phyloP scores from a whole-genome alignment of 306 rosid genomes.

The Dalbergia cultrata region DNA sequence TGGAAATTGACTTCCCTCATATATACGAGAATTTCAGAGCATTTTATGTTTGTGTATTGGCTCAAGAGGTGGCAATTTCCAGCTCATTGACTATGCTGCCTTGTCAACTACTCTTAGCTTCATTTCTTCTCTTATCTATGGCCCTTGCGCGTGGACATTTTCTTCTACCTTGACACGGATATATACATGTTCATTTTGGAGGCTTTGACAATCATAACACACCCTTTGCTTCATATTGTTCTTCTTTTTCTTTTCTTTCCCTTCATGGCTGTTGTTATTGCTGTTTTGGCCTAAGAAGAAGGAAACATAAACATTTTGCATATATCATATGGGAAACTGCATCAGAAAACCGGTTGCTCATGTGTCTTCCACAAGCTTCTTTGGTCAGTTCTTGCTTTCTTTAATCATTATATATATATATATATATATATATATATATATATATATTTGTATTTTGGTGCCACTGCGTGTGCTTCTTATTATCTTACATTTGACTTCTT shows the following conservation, averaged over 20 bases:
- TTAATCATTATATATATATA: no score
- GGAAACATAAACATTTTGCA: background rate
- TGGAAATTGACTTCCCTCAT: no score
- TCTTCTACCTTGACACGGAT: constrained; percentile 9
- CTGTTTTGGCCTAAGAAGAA: constrained; percentile 15
- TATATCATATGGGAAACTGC: constrained; percentile 66
- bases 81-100: constrained; percentile 45
- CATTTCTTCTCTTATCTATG: background rate
- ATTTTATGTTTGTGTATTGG: background rate
- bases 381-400: constrained; percentile 46
- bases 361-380: constrained; percentile 68
- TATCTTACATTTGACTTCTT: background rate
- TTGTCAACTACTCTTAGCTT: background rate
- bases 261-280: background rate
- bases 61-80: constrained; percentile 20
- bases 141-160: constrained; percentile 13
- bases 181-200: background rate
- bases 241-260: background rate
- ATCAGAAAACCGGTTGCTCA: constrained; percentile 71
- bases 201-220: background rate
- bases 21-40: no score
- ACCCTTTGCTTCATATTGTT: constrained; percentile 14
- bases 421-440: no score
- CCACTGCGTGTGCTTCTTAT: background rate
- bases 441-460: background rate